Conservation (phyloP, 768 basidiomycete genomes). For the Pleurotus citrinopileatus region DNA sequence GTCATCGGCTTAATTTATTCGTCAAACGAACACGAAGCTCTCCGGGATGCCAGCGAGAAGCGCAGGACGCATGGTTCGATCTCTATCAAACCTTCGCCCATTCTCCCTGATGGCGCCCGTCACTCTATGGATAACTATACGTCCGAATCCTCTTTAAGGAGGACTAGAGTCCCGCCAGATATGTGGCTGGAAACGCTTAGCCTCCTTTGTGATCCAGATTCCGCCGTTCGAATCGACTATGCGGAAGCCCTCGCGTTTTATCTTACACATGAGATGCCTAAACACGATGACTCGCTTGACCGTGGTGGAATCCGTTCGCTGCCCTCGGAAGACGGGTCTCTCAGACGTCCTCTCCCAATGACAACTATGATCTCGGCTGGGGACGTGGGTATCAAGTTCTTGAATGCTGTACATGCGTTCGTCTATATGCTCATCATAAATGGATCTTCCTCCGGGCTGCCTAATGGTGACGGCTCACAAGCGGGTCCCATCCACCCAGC, state of each 20-base stretch:
- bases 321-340: constrained; percentile 46
- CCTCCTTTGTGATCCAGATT: constrained; percentile 77
- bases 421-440: constrained; percentile 74
- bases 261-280: constrained; percentile 71
- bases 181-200: constrained; percentile 91
- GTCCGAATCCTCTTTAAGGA: constrained; percentile 42
- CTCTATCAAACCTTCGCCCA: constrained; percentile 19
- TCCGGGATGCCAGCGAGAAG: constrained; percentile 12
- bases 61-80: constrained; percentile 12
- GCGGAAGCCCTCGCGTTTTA: constrained; percentile 72
- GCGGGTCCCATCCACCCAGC: constrained; percentile 22
- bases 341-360: constrained; percentile 42
- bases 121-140: constrained; percentile 23
- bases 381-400: constrained; percentile 65
- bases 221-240: constrained; percentile 78
- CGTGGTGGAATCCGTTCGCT: constrained; percentile 43
- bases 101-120: constrained; percentile 21
- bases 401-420: constrained; percentile 80
- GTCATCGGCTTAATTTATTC: constrained; percentile 68
- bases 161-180: constrained; percentile 73
- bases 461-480: constrained; percentile 20
- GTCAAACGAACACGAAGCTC: constrained; percentile 47
- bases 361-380: constrained; percentile 50
- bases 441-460: constrained; percentile 28
- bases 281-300: constrained; percentile 48